Percentiles rank a stretch among this genome's conserved stretches.
Evolutionary conservation across 768 basidiomycete species (phyloP).

Genomic region (Steccherinum ochraceum): DNA sequence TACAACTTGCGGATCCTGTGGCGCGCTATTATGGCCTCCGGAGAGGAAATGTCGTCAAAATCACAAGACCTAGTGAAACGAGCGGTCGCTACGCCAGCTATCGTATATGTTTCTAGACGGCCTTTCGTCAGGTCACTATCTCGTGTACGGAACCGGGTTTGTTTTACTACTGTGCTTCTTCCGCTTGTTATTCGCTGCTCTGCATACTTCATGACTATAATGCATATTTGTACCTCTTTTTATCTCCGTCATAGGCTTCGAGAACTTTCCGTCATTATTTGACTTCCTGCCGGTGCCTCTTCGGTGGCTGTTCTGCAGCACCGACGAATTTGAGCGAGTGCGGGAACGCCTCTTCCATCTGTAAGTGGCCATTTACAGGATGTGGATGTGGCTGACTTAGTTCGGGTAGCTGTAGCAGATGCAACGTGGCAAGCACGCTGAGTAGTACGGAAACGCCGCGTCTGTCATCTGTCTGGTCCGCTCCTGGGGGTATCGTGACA

Average conservation of each 20-base stretch:
- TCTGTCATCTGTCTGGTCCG: too few species aligned
- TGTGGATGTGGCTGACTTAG: too few species aligned
- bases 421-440: too few species aligned
- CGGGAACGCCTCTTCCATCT: too few species aligned
- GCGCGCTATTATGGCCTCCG: slow-evolving; percentile 95
- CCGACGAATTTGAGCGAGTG: too few species aligned
- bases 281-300: too few species aligned
- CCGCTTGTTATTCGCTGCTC: not conserved
- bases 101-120: slow-evolving; percentile 74
- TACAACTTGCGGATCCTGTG: slow-evolving; percentile 95
- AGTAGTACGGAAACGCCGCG: too few species aligned
- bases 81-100: slow-evolving; percentile 91
- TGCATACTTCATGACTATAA: not conserved
- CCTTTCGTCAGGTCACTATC: not conserved
- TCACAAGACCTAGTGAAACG: slow-evolving; percentile 94
- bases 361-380: too few species aligned
- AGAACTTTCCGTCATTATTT: too few species aligned
- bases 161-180: not conserved
- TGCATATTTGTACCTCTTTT: not conserved
- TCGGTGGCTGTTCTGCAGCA: too few species aligned
- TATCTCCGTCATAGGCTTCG: not conserved
- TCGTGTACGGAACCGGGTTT: not conserved
- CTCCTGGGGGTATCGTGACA: too few species aligned
- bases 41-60: slow-evolving; percentile 97
- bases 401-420: too few species aligned